A percentile compares a stretch with the other conserved stretches of the same genome.
These are phyloP conservation scores for Hemisphaericaspora xylanilytica DNA, from an alignment of 1,139 yeast species.

Conservation along the genomic window DNA sequence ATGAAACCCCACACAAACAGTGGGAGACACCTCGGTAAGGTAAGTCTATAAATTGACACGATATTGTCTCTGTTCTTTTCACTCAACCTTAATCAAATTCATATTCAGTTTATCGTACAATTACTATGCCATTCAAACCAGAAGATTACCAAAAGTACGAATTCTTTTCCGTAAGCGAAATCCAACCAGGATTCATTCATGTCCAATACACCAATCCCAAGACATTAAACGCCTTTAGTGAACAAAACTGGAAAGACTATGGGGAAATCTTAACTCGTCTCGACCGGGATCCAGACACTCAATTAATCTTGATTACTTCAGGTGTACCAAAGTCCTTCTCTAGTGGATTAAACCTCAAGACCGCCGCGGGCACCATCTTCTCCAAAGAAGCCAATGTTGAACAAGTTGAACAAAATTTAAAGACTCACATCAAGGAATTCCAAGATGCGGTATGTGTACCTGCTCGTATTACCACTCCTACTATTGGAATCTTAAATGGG, in stretches of 20 bases:
- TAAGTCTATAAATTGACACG: slow-evolving; percentile 1
- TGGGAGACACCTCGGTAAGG: neutral
- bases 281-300: slow-evolving; percentile 45
- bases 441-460: slow-evolving; percentile 55
- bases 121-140: slow-evolving; percentile 21
- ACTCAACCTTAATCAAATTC: neutral
- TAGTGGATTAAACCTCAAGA: slow-evolving; percentile 64
- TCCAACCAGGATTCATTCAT: slow-evolving; percentile 52
- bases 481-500: slow-evolving; percentile 49
- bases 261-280: slow-evolving; percentile 47
- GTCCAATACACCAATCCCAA: slow-evolving; percentile 65
- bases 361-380: slow-evolving; percentile 22
- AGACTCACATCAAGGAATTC: slow-evolving; percentile 50
- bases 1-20: neutral
- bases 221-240: slow-evolving; percentile 58
- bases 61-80: neutral
- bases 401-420: slow-evolving; percentile 26
- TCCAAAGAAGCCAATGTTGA: neutral
- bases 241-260: slow-evolving; percentile 55
- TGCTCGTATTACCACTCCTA: slow-evolving; percentile 47
- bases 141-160: slow-evolving; percentile 33
- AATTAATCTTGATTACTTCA: slow-evolving; percentile 55
- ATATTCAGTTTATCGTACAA: no score
- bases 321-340: slow-evolving; percentile 58
- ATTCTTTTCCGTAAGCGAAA: slow-evolving; percentile 40